phyloP scores from a whole-genome alignment of 352 stramenopile species.

The Phytophthora ohioensis region DNA sequence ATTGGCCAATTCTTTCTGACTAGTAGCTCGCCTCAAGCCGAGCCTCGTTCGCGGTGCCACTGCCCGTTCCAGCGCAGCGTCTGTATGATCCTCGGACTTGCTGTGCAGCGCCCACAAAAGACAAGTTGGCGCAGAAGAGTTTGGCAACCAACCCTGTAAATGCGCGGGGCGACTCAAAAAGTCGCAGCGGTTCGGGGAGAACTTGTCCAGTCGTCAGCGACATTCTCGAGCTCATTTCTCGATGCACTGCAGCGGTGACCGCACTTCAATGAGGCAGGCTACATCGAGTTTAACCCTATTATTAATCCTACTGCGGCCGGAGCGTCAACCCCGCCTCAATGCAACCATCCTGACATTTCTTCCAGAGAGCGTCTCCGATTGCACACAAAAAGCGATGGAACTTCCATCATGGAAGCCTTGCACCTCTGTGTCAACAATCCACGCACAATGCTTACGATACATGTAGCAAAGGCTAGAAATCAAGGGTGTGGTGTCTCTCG shows the following conservation, averaged over 20 bases:
- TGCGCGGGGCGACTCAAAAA: conserved; percentile 1
- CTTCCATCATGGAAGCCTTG: not conserved
- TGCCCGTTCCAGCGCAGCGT: conserved; percentile 29
- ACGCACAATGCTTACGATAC: conserved; percentile 9
- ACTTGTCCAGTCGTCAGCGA: not conserved
- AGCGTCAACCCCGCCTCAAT: not conserved
- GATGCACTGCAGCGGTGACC: not conserved
- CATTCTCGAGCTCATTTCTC: conserved; percentile 3
- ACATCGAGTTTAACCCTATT: too few species aligned
- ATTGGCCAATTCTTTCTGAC: conserved; percentile 31
- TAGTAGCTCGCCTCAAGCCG: conserved; percentile 22
- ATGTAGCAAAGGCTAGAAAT: conserved; percentile 11
- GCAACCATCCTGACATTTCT: not conserved
- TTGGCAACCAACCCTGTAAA: not conserved
- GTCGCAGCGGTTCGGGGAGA: conserved; percentile 4
- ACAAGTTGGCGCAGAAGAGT: not conserved
- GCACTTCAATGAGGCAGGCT: conserved; percentile 1
- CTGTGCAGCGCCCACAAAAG: conserved; percentile 16
- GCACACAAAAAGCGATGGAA: too few species aligned
- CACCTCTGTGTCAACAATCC: conserved; percentile 1
- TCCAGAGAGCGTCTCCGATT: conserved; percentile 1
- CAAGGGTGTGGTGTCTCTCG: conserved; percentile 2
- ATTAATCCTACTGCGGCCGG: not conserved
- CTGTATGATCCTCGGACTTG: conserved; percentile 30
- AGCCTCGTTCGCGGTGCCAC: conserved; percentile 14